A percentile compares a stretch with the other conserved stretches of the same genome.
These are phyloP conservation scores for Fusarium setosum DNA, from an alignment of 2,329 filamentous ascomycete species.

Conservation along the genomic window DNA sequence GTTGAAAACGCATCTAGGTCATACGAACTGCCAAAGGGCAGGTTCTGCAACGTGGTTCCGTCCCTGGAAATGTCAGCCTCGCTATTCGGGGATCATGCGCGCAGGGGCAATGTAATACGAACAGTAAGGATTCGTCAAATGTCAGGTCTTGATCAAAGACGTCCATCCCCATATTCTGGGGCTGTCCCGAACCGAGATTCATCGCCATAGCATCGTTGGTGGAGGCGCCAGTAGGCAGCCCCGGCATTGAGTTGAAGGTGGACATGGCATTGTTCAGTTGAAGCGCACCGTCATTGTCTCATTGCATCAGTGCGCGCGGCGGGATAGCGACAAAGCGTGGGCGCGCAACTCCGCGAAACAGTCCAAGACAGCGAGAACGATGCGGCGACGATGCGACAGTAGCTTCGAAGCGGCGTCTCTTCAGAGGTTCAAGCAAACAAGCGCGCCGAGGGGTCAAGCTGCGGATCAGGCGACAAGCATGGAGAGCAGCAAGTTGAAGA, in stretches of 20 bases:
- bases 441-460: slow-evolving; percentile 13
- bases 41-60: slow-evolving; percentile 47
- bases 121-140: slow-evolving; percentile 70
- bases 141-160: slow-evolving; percentile 63
- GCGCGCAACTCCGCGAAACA: slow-evolving; percentile 29
- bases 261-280: slow-evolving; percentile 64
- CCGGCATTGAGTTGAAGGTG: slow-evolving; percentile 67
- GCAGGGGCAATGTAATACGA: slow-evolving; percentile 34
- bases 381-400: slow-evolving; percentile 12
- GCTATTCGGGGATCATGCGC: slow-evolving; percentile 11
- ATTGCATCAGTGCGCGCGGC: slow-evolving; percentile 37
- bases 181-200: slow-evolving; percentile 52
- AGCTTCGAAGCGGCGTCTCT: background rate
- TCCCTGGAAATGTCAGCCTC: slow-evolving; percentile 45
- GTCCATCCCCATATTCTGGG: slow-evolving; percentile 56
- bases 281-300: slow-evolving; percentile 45
- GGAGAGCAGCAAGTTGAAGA: slow-evolving; percentile 26
- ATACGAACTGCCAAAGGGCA: slow-evolving; percentile 69
- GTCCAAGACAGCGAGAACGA: slow-evolving; percentile 4
- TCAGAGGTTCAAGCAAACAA: slow-evolving; percentile 5
- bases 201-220: slow-evolving; percentile 60
- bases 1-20: slow-evolving; percentile 70
- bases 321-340: slow-evolving; percentile 32
- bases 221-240: slow-evolving; percentile 57
- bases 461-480: slow-evolving; percentile 12